phyloP scores from a whole-genome alignment of 495 filamentous ascomycete species.

The Penicillium argentinense region DNA sequence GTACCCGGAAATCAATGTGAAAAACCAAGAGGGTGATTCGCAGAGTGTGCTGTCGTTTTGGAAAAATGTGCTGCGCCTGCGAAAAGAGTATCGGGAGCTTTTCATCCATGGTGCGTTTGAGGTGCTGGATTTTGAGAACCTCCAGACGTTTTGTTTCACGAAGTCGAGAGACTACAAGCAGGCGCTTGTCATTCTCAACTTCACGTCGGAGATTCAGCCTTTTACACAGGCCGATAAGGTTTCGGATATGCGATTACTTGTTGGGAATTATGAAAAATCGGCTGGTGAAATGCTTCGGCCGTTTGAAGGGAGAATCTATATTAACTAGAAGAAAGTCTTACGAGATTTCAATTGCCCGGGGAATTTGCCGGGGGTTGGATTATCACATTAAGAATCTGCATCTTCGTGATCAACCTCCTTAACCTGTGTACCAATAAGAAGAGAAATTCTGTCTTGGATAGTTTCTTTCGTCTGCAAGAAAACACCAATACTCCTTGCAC shows the following conservation, averaged over 20 bases:
- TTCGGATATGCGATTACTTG: slow-evolving; percentile 12
- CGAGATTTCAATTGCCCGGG: background rate
- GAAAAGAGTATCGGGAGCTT: slow-evolving; percentile 48
- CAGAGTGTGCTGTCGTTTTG: slow-evolving; percentile 48
- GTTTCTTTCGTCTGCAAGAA: too few species aligned
- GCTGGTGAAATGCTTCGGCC: slow-evolving; percentile 7
- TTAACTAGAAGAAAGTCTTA: background rate
- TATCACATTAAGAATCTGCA: too few species aligned
- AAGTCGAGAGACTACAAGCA: slow-evolving; percentile 12
- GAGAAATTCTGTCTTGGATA: too few species aligned
- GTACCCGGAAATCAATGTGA: slow-evolving; percentile 44
- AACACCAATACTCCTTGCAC: too few species aligned
- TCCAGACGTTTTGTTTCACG: slow-evolving; percentile 9
- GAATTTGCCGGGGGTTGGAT: too few species aligned
- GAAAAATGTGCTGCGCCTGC: slow-evolving; percentile 38
- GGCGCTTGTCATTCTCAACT: slow-evolving; percentile 26
- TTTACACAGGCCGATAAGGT: slow-evolving; percentile 3
- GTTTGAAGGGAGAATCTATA: slow-evolving; percentile 25
- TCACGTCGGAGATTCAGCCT: slow-evolving; percentile 15
- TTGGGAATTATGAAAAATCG: slow-evolving; percentile 13
- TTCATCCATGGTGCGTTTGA: slow-evolving; percentile 57
- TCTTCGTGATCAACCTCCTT: too few species aligned
- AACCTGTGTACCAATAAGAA: too few species aligned
- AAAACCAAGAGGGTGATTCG: slow-evolving; percentile 34
- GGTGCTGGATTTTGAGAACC: slow-evolving; percentile 40